Conservation (phyloP, 148 eudicot genomes). For the Diospyros lotus region DNA sequence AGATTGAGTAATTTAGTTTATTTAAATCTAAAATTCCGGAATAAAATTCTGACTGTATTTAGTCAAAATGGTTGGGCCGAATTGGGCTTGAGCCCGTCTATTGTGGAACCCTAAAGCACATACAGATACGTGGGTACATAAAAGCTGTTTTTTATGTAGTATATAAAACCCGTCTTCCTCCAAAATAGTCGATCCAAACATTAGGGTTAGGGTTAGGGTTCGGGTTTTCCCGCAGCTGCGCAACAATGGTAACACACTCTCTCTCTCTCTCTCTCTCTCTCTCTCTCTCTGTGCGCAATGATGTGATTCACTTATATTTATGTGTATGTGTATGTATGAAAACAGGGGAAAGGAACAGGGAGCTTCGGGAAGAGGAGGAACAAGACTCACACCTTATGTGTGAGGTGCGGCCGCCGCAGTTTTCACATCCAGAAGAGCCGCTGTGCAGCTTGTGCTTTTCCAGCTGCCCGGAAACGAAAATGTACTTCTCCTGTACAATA, state of each 20-base stretch:
- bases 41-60: no score
- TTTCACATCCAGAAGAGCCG: slow-evolving; percentile 89
- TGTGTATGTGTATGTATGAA: not conserved
- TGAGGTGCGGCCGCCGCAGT: slow-evolving; percentile 79
- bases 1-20: no score
- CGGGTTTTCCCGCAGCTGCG: slow-evolving; percentile 5
- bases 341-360: slow-evolving; percentile 67
- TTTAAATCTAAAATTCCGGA: no score
- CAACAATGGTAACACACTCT: slow-evolving; percentile 12
- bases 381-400: slow-evolving; percentile 88
- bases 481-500: slow-evolving; percentile 26
- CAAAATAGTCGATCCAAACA: not conserved
- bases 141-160: not conserved
- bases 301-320: not conserved
- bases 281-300: not conserved
- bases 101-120: not conserved
- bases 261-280: slow-evolving; percentile 12
- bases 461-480: slow-evolving; percentile 70
- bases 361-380: slow-evolving; percentile 85
- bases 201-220: not conserved
- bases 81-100: not conserved
- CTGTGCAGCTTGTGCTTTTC: slow-evolving; percentile 74
- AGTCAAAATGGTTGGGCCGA: not conserved
- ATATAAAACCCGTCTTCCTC: not conserved
- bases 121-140: not conserved